Evolutionary conservation across 2,329 filamentous ascomycete genomes (phyloP).

Genomic region (Trichoderma sp.): DNA sequence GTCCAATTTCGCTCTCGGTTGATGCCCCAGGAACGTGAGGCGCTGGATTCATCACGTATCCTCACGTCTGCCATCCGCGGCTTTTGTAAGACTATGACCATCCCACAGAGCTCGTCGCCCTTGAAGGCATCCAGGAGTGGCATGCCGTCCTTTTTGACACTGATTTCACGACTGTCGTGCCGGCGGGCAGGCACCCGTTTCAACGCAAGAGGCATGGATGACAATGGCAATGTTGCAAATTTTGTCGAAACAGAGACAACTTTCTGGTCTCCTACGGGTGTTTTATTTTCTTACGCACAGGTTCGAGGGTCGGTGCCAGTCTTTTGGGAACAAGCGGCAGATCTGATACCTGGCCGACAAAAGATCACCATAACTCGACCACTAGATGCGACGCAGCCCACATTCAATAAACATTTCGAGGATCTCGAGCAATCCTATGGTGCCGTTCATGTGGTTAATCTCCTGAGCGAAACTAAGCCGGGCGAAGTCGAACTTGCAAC

Average conservation of each 20-base stretch:
- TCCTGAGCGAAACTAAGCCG: slow-evolving; percentile 85
- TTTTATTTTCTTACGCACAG: slow-evolving; percentile 91
- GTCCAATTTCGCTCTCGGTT: slow-evolving; percentile 84
- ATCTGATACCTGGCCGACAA: slow-evolving; percentile 85
- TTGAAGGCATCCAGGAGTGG: slow-evolving; percentile 64
- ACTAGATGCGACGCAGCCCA: slow-evolving; percentile 84
- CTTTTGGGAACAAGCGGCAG: slow-evolving; percentile 94
- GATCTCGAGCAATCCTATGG: slow-evolving; percentile 84
- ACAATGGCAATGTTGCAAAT: slow-evolving; percentile 95
- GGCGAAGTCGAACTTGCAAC: slow-evolving; percentile 81
- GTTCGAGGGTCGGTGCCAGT: slow-evolving; percentile 89
- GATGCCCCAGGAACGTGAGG: slow-evolving; percentile 68
- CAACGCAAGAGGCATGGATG: slow-evolving; percentile 95
- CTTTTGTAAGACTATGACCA: slow-evolving; percentile 82
- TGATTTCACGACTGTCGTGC: slow-evolving; percentile 90
- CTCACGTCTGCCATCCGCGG: slow-evolving; percentile 92
- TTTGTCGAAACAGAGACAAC: slow-evolving; percentile 98
- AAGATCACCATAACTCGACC: slow-evolving; percentile 91
- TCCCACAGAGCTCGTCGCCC: slow-evolving; percentile 74
- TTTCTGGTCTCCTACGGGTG: slow-evolving; percentile 74
- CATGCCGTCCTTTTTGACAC: slow-evolving; percentile 76
- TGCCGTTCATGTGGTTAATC: slow-evolving; percentile 86
- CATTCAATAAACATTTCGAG: slow-evolving; percentile 93
- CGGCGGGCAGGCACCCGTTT: slow-evolving; percentile 89
- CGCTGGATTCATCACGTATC: slow-evolving; percentile 82